A percentile compares a stretch with the other conserved stretches of the same genome.
Conservation (phyloP, 176 grass and related monocot species). For the Poa annua region DNA sequence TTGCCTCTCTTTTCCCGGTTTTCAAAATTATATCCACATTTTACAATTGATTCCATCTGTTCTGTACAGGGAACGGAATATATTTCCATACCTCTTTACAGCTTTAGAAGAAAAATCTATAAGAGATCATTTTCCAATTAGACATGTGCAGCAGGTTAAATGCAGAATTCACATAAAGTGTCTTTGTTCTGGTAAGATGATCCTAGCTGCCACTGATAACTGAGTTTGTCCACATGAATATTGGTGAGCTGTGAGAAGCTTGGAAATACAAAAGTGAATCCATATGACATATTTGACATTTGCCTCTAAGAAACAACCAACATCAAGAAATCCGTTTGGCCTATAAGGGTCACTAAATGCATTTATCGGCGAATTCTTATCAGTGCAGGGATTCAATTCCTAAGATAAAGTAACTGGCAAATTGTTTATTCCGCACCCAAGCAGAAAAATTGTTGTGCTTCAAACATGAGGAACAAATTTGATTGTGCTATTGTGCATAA, state of each 20-base stretch:
- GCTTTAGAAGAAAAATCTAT: too few species aligned
- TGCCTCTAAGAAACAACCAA: not conserved
- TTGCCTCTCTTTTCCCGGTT: not conserved
- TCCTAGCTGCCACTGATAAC: not conserved
- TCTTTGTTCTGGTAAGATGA: conserved; percentile 16
- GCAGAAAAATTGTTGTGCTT: not conserved
- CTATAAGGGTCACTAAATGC: not conserved
- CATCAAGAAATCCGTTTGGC: conserved; percentile 12
- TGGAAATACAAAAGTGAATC: conserved; percentile 34
- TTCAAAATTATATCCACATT: not conserved
- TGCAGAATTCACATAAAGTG: not conserved
- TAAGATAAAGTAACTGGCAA: conserved; percentile 14
- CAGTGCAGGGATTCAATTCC: not conserved
- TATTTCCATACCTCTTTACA: not conserved
- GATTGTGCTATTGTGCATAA: not conserved
- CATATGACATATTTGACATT: not conserved
- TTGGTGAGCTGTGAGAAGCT: conserved; percentile 10
- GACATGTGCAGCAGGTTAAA: conserved; percentile 7
- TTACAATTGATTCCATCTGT: conserved; percentile 9
- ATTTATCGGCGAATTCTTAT: not conserved
- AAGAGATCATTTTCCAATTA: too few species aligned
- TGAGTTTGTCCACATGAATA: not conserved
- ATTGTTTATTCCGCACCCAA: not conserved
- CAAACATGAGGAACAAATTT: not conserved
- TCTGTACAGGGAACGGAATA: not conserved